Conservation (phyloP, 2,329 filamentous ascomycete species). For the Neonectria neomacrospora region DNA sequence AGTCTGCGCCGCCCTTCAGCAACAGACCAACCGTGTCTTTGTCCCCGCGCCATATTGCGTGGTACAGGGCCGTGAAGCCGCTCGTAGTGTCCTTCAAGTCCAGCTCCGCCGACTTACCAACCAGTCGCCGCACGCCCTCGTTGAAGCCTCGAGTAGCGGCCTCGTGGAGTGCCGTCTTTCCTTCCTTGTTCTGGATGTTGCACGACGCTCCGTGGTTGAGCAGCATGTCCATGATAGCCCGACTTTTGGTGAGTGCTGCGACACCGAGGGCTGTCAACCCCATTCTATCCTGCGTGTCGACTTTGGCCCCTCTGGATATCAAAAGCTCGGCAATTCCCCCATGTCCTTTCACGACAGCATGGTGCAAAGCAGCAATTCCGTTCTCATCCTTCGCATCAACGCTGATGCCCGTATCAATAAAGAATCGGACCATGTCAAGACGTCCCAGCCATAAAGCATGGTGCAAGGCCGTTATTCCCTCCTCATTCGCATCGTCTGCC, state of each 20-base stretch:
- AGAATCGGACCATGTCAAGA: slow-evolving; percentile 1
- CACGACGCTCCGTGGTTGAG: background rate
- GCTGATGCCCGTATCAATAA: background rate
- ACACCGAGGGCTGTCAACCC: background rate
- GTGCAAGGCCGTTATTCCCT: background rate
- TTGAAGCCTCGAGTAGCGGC: background rate
- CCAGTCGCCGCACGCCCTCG: background rate
- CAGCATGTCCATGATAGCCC: background rate
- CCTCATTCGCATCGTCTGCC: background rate
- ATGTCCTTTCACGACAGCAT: background rate
- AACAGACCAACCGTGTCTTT: background rate
- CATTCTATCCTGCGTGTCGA: background rate
- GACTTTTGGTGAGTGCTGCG: background rate
- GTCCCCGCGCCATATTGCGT: background rate
- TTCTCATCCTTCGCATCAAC: background rate
- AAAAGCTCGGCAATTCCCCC: background rate
- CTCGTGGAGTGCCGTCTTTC: background rate
- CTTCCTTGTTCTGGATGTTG: background rate
- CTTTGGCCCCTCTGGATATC: background rate
- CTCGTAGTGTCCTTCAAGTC: background rate
- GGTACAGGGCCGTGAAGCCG: background rate
- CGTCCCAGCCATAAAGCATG: background rate
- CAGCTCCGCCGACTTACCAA: background rate
- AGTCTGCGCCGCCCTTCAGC: background rate
- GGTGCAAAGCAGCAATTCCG: background rate